These are phyloP conservation scores for Solanum sejunctum DNA, from an alignment of 257 asterid species.

Conservation along the genomic window DNA sequence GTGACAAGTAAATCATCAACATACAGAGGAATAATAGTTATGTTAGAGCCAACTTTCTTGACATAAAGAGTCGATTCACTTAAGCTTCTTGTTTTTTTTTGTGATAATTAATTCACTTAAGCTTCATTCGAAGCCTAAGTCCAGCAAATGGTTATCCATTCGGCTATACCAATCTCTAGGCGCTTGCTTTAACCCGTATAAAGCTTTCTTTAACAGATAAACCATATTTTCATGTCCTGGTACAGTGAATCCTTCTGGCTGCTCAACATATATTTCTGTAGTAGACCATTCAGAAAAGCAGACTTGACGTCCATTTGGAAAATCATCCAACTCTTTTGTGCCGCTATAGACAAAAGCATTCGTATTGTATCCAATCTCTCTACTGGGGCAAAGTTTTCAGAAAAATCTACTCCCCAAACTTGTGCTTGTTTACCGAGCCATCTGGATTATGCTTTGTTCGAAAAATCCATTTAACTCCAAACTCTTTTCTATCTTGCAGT, in stretches of 20 bases:
- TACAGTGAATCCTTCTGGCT: not conserved
- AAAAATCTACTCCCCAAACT: no score
- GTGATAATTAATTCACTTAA: no score
- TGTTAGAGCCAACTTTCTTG: not conserved
- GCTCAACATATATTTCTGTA: not conserved
- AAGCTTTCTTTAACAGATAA: not conserved
- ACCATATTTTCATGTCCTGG: not conserved
- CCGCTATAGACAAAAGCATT: not conserved
- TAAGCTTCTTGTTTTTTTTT: no score
- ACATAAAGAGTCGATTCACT: no score
- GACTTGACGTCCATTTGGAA: not conserved
- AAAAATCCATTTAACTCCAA: no score
- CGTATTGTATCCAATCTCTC: no score
- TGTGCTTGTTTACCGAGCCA: no score
- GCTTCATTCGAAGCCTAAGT: not conserved
- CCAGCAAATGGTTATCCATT: not conserved
- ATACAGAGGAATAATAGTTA: not conserved
- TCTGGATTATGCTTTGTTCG: no score
- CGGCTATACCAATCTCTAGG: not conserved
- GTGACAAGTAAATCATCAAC: not conserved
- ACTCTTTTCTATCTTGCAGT: no score
- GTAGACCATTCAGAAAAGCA: not conserved
- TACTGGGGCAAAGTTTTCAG: no score
- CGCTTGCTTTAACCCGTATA: not conserved
- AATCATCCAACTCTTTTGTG: not conserved